Evolutionary conservation across 495 filamentous ascomycete species (phyloP), one percentile per base, ranked within the genome.

Genomic region (Penicillium nucicola): DNA sequence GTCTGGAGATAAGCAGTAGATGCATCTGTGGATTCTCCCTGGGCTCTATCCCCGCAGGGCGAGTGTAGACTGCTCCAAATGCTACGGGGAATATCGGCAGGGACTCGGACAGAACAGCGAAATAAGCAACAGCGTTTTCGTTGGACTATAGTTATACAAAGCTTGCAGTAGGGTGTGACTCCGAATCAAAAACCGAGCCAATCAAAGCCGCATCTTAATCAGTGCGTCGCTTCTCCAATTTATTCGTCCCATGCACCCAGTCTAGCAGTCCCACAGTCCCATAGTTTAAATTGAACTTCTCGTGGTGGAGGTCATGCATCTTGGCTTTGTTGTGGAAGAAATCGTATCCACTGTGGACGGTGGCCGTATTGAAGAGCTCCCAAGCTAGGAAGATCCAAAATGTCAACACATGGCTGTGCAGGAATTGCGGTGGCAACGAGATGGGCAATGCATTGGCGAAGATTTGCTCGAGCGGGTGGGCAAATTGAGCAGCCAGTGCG

Each of bases 401-500:
- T 0, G 78, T 81, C 31, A 83, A 22, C 1, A 83, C 53, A 48
- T 83, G 77, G 11, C 65, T 64, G 6, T 62, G 42, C 23, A 80
- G 37, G 2, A 81, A 10, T 60, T 78, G 48, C n/a, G 76, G 71
- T 10, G 79, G 79, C 4, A 82, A 50, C 3, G 73, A 68, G 4
- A 84, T 70, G 2, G 81, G 79, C 9, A 84, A 60, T 14, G 69
- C 68, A 50, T 80, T 81, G 12, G 79, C 76, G 14, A 83, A 42
- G 5, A 84, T 50, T 47, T 82, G 77, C 64, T 84, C 82, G 14
- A 81, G 37, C 0, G 81, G 81, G 51, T 83, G 80, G 1, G 80
- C 77, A 42, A 79, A 84, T 47, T 84, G 77, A 1, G 79, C 76
- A 0, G 81, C 70, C 7, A 84, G 60, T 0, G 79, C 76, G n/a